phyloP scores from a whole-genome alignment of 78 protist species.

The Dictyostelium citrinum region DNA sequence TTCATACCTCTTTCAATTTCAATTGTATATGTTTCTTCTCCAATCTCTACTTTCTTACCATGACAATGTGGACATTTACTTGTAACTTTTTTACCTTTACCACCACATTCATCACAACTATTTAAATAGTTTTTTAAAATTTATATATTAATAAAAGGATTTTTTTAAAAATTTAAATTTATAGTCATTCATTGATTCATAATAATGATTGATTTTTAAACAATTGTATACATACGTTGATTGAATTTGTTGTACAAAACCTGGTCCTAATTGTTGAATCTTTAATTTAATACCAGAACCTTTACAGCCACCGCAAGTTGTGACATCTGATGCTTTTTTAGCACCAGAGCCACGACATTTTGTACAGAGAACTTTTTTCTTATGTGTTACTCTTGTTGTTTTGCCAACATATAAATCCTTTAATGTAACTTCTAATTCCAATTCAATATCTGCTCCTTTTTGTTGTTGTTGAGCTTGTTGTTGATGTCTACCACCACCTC shows the following conservation, averaged over 20 bases:
- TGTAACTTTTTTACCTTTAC: conserved; percentile 83
- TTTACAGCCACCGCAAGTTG: conserved; percentile 70
- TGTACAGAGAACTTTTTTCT: conserved; percentile 75
- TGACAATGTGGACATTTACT: conserved; percentile 69
- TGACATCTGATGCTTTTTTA: conserved; percentile 68
- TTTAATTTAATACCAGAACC: conserved; percentile 78
- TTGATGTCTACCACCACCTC: conserved; percentile 20
- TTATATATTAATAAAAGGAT: no score
- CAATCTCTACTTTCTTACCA: conserved; percentile 79
- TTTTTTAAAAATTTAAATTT: no score
- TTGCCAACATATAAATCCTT: conserved; percentile 86
- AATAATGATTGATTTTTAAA: no score
- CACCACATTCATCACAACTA: conserved; percentile 87
- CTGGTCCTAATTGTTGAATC: conserved; percentile 88
- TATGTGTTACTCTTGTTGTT: conserved; percentile 63
- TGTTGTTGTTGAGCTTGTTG: conserved; percentile 49
- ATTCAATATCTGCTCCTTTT: conserved; percentile 77
- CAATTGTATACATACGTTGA: conserved; percentile 9
- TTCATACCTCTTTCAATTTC: conserved; percentile 84
- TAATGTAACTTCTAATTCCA: conserved; percentile 81
- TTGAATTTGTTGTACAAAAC: conserved; percentile 87
- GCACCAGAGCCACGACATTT: conserved; percentile 91
- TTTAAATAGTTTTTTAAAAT: no score
- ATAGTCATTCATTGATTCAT: no score
- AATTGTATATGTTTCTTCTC: conserved; percentile 47